Base-by-base conservation (phyloP, 192 early-diverging fungal species). In the Coemansia sp. region DNA sequence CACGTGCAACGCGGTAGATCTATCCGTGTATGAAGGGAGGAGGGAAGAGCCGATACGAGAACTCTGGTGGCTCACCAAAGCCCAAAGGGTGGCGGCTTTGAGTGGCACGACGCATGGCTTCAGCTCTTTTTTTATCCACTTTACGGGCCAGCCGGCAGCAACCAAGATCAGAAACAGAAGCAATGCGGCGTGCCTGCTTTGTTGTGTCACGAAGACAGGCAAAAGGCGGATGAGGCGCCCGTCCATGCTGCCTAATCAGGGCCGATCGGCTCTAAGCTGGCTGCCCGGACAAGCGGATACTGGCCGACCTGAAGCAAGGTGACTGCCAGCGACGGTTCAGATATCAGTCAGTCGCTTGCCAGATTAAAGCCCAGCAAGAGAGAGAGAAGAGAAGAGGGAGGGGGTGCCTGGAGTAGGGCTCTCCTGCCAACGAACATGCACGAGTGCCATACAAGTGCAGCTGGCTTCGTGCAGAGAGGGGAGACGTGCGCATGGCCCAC, bases 321-420 rank as follows among this genome's bases (percentile, higher is more conserved):
- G 42, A 17, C 42, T 7, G 19, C 6, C 46, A 50, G 6, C 5
- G 53, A 19, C 27, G 27, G 53, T 31, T 55, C 53, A 25, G 53
- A 55, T 21, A 55, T 55, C 53, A 55, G 53, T 2, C 27, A 31
- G 23, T 15, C 27, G 53, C 27, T 12, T 55, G 53, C 53, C 53
- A 55, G 53, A 55, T 29, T 55, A 55, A 55, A 55, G 53, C 53
- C 53, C 53, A 31, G 51, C 51, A 31, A 55, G 51, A 55, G 19
- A 48, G 17, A 27, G 50, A 12, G 17, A 45, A 48, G 42, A 12
- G 42, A 41, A 41, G 39, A 41, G 39, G 39, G 25, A 55, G 23
- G 25, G 51, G 0, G 11, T 29, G 27, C 51, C 51, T 55, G 51
- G 51, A 55, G 51, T 55, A 55, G 51, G 51, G 51, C 51, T 7